Evolutionary conservation across 768 basidiomycete species (phyloP).

Genomic region (Calocybe cyanea): DNA sequence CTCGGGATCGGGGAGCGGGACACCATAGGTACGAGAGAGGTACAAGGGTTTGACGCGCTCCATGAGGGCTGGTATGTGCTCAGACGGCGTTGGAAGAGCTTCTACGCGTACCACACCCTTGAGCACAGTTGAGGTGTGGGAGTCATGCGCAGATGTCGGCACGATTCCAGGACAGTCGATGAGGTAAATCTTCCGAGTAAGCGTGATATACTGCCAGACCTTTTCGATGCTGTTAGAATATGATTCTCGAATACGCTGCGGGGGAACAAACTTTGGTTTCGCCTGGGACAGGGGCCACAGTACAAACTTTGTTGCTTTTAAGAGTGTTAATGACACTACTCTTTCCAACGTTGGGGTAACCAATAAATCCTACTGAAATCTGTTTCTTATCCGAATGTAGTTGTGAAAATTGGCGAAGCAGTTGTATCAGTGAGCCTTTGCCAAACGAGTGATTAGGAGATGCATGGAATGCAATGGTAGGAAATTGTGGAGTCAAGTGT

Average conservation of each 20-base stretch:
- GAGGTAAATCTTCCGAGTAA: slow-evolving; percentile 94
- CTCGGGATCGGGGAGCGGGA: slow-evolving; percentile 58
- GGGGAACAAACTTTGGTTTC: slow-evolving; percentile 75
- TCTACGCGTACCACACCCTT: slow-evolving; percentile 98
- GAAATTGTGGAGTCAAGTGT: slow-evolving; percentile 90
- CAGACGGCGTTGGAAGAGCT: slow-evolving; percentile 86
- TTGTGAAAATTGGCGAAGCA: slow-evolving; percentile 93
- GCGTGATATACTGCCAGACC: slow-evolving; percentile 99
- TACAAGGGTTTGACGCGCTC: slow-evolving; percentile 91
- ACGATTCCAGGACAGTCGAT: slow-evolving; percentile 99
- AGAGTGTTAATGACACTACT: slow-evolving; percentile 97
- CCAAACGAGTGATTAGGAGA: slow-evolving; percentile 99
- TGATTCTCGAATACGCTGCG: slow-evolving; percentile 13
- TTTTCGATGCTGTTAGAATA: slow-evolving; percentile 13
- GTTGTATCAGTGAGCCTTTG: slow-evolving; percentile 96
- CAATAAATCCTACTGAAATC: slow-evolving; percentile 96
- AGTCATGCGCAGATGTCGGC: slow-evolving; percentile 87
- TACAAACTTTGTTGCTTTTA: slow-evolving; percentile 97
- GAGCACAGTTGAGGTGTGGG: slow-evolving; percentile 86
- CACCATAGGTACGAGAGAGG: slow-evolving; percentile 78
- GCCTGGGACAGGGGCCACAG: slow-evolving; percentile 93
- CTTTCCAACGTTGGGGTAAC: slow-evolving; percentile 98
- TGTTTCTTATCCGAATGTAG: slow-evolving; percentile 99
- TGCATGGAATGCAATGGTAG: slow-evolving; percentile 97
- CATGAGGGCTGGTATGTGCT: slow-evolving; percentile 87